Evolutionary conservation across 441 rosid genomes (phyloP), one percentile per base, ranked within the genome.

Genomic region (Mallotus japonicus): DNA sequence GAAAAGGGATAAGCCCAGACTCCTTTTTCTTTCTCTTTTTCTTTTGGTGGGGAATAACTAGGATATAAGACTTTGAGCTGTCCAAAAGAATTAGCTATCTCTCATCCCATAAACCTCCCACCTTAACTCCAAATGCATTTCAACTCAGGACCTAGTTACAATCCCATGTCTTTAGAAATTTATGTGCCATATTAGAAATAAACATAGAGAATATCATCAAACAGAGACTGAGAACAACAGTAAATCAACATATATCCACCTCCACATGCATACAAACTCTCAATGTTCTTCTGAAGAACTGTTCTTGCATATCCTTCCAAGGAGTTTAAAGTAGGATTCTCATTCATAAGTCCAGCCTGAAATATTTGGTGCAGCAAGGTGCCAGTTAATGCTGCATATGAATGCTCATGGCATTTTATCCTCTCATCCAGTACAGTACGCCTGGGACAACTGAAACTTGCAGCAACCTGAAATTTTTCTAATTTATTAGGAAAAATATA

Each of bases 301-400:
- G 80, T 78, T 82, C 86, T 83, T 34, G 95, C 89, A 77, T 86
- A 87, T 66, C 87, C 89, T 79, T 90, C 89, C 88, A 92, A 83
- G 84, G 82, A 87, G 42, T 85, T 79, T 71, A 71, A 53, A 15
- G 92, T 87, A 72, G 88, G 94, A 73, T 80, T 77, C 75, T 89
- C 96, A 78, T 85, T 84, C 71, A 83, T 47, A 72, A 96, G 91
- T 64, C 96, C 98, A 71, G 92, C 96, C 99, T 93, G 86, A 83
- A 92, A 96, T 83, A 93, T 78, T 84, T 96, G 97, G 85, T 93
- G 98, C 80, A 92, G 86, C 93, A 96, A 79, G 83, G 96, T 96
- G 71, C 99, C 98, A 69, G 87, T 81, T 70, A 96, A 85, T 74
- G 99, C 98, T 62, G 89, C 88, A 65, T 81, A 82, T 62, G 98